Percentiles rank a stretch among this genome's conserved stretches.
Evolutionary conservation across 345 rosid genomes (phyloP).

Genomic region (Zanthoxylum bungeanum): DNA sequence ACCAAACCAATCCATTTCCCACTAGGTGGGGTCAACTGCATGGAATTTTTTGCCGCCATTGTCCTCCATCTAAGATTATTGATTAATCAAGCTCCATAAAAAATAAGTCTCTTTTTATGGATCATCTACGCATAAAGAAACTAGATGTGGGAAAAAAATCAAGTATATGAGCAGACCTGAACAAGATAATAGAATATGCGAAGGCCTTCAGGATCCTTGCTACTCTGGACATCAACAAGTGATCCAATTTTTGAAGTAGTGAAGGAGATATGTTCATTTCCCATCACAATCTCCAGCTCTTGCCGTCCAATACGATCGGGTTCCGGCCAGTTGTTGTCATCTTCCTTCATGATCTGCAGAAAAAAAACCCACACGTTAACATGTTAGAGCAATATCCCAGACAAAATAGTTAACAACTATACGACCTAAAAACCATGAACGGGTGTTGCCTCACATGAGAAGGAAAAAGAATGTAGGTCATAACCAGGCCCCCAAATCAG

Average conservation of each 20-base stretch:
- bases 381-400: neutral
- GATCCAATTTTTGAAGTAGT: constrained; percentile 97
- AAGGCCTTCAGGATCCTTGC: constrained; percentile 98
- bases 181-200: constrained; percentile 97
- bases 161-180: constrained; percentile 55
- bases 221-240: constrained; percentile 90
- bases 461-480: neutral
- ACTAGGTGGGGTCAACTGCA: too few species aligned
- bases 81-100: too few species aligned
- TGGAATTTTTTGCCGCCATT: too few species aligned
- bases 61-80: too few species aligned
- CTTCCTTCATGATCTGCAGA: constrained; percentile 99
- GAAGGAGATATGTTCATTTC: constrained; percentile 94
- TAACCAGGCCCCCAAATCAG: neutral
- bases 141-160: neutral
- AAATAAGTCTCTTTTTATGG: too few species aligned
- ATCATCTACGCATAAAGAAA: too few species aligned
- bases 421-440: neutral
- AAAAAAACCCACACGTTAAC: constrained; percentile 4
- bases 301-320: constrained; percentile 96
- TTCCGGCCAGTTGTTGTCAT: constrained; percentile 97
- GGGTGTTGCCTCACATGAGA: neutral
- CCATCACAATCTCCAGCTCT: constrained; percentile 98
- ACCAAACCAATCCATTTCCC: too few species aligned
- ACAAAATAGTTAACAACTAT: neutral